Evolutionary conservation across 805 yeast genomes (phyloP), one percentile per base, ranked within the genome.

Genomic region (Kuraishia capsulata): DNA sequence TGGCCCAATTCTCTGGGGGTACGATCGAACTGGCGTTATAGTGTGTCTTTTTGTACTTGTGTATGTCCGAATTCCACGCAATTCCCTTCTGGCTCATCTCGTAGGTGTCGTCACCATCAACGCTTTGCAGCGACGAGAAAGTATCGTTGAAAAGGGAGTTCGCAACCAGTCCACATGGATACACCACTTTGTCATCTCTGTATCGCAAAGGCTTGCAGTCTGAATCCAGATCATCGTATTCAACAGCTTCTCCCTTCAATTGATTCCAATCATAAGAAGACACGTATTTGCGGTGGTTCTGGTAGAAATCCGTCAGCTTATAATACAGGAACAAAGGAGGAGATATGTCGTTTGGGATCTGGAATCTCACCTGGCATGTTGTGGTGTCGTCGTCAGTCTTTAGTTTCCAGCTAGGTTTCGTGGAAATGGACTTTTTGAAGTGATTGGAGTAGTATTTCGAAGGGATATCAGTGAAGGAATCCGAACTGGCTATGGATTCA

Each of bases 131-230:
- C 61, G 23, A 61, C 5, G 73, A 63, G 52, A 85, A 80, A 3
- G 96, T 76, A 54, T 90, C 98, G 59, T 90, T 90, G 69, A 92
- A 90, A 58, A 74, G 60, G 0, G 97, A 86, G 61, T 90, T 90
- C 38, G 97, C 95, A 46, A 90, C 87, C 37, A 90, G 69, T 1
- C 98, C 98, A 64, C 97, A 92, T 14, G 98, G 98, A 56, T 90
- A 90, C 44, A 71, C 53, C 13, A 67, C 53, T 46, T 71, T 74
- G 18, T 46, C 54, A 33, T 62, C 66, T 14, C 61, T 53, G 11
- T 45, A 31, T 19, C 46, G 47, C 53, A 78, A 71, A 24, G 84
- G 76, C 48, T 67, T 69, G 23, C 84, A 81, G 18, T 71, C 69
- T 4, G 56, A 47, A 37, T 64, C 67, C 17, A 92, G 56, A 33